phyloP scores from a whole-genome alignment of 2,329 filamentous ascomycete species.

The Pseudogymnoascus sp. region DNA sequence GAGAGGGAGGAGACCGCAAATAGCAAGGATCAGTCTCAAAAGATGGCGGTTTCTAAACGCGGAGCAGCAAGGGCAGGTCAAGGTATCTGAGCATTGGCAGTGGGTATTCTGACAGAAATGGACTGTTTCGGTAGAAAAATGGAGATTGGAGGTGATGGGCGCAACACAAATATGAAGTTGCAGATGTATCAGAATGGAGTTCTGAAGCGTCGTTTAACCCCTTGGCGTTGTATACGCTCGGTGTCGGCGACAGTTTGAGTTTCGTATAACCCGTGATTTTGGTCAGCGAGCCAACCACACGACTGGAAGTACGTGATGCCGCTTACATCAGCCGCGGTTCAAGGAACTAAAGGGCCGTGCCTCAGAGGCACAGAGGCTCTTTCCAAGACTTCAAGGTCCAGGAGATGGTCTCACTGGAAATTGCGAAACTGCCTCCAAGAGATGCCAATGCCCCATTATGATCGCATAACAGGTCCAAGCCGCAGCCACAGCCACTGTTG shows the following conservation, averaged over 20 bases:
- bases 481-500: background rate
- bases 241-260: background rate
- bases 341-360: background rate
- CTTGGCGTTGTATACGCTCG: background rate
- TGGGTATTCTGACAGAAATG: constrained; percentile 4
- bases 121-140: background rate
- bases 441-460: background rate
- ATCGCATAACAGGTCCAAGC: background rate
- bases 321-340: constrained; percentile 3
- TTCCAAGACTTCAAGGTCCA: background rate
- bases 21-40: constrained; percentile 7
- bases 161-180: background rate
- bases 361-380: background rate
- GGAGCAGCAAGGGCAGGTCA: background rate
- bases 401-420: constrained; percentile 1
- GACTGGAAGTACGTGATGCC: background rate
- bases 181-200: constrained; percentile 5
- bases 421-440: background rate
- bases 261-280: constrained; percentile 2
- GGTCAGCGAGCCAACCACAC: background rate
- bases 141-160: background rate
- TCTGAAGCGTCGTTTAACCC: constrained; percentile 6
- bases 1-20: background rate
- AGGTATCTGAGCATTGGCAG: background rate
- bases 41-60: constrained; percentile 4